Conservation (phyloP, 352 stramenopile species). For the Phytophthora pisi region DNA sequence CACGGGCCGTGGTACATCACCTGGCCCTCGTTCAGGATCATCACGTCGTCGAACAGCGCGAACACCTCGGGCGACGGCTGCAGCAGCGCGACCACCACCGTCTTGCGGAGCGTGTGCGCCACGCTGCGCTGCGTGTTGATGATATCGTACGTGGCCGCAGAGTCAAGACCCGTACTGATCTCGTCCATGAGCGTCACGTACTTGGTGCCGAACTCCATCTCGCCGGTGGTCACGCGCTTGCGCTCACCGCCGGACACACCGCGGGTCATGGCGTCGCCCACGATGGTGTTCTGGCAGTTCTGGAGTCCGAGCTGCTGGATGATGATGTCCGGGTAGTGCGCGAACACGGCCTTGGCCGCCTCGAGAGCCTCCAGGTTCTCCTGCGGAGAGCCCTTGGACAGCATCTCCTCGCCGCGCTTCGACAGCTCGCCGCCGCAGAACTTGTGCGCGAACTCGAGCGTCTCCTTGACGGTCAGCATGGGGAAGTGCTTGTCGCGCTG, state of each 20-base stretch:
- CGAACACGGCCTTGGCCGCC: conserved; percentile 10
- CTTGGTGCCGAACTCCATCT: conserved; percentile 82
- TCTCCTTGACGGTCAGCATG: conserved; percentile 58
- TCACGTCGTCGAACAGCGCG: conserved; percentile 68
- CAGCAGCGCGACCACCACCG: conserved; percentile 66
- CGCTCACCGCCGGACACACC: conserved; percentile 71
- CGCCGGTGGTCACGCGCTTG: conserved; percentile 67
- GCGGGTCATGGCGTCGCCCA: conserved; percentile 56
- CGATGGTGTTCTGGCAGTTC: conserved; percentile 61
- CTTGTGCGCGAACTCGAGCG: conserved; percentile 50
- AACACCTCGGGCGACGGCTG: conserved; percentile 91
- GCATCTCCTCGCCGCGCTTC: conserved; percentile 11
- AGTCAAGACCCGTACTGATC: conserved; percentile 92
- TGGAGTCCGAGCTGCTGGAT: conserved; percentile 33
- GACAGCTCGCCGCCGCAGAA: conserved; percentile 40
- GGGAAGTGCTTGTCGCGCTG: conserved; percentile 59
- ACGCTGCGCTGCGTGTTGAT: conserved; percentile 33
- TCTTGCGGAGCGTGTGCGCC: conserved; percentile 31
- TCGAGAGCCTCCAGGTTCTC: conserved; percentile 19
- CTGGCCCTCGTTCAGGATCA: conserved; percentile 71
- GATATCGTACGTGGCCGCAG: conserved; percentile 51
- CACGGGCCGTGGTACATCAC: conserved; percentile 74
- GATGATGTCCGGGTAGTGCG: conserved; percentile 22
- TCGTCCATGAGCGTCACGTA: conserved; percentile 86
- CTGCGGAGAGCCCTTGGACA: conserved; percentile 15